Base-by-base conservation (phyloP, 805 yeast species). In the Pichia eremophila region DNA sequence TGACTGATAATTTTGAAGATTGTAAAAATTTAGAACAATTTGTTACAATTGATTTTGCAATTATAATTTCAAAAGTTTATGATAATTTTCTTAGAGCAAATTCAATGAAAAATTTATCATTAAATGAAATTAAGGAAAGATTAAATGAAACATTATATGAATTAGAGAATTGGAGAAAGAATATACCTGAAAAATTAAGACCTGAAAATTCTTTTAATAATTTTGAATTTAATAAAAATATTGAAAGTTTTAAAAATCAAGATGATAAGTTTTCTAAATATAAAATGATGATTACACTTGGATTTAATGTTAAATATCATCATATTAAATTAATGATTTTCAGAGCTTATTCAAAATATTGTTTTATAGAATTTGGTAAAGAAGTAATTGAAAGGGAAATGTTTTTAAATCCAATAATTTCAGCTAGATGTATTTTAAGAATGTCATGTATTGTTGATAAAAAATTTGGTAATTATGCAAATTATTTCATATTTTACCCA, bases 51-150 rank as follows among this genome's bases (percentile, higher is more conserved):
- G 66, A 62, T 44, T 49, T 59, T 28, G 39, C 67, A 2, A 49
- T 51, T 18, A 52, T 66, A 11, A 46, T 55, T 7, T 57, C 68
- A 0, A 58, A 50, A 29, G 52, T 59, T 25, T 61, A 64, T 48
- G 43, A 50, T n/a, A 50, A 46, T 15, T 51, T 66, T 8, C 63
- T 64, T 42, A 45, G 63, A 28, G 66, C 68, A 1, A 56, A 54
- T 29, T 57, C 66, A 19, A 32, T 61, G 27, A 46, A 43, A 4
- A 50, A 55, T 11, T 56, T 53, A 43, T 45, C 58, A 4, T 35
- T 48, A 4, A 41, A 44, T 7, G 56, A 62, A 32, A 51, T 58
- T 1, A 22, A 47, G 10, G 37, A 50, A 1, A 49, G 40, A 6
- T 50, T 59, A 17, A 18, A 46, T 14, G 29, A 40, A 1, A 40